Evolutionary conservation across 768 basidiomycete genomes (phyloP).

Genomic region (Hygrocybe coccinea): DNA sequence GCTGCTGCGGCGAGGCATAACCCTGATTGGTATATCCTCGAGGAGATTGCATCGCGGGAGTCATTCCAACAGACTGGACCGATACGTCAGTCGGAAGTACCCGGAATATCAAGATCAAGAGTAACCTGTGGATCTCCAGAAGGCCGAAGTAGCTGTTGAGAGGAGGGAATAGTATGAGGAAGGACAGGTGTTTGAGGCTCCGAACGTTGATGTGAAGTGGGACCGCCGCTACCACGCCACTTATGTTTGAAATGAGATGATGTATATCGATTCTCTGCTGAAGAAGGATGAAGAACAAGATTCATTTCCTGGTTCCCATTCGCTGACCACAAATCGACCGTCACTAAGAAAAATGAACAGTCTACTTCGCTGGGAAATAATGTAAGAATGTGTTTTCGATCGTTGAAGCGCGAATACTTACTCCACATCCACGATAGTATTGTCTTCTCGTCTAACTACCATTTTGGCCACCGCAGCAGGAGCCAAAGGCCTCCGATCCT

Average conservation of each 20-base stretch:
- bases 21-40: conserved; percentile 38
- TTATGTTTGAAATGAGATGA: conserved; percentile 44
- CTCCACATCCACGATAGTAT: conserved; percentile 70
- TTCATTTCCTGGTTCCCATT: conserved; percentile 83
- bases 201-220: conserved; percentile 32
- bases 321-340: conserved; percentile 88
- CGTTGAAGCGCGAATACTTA: conserved; percentile 37
- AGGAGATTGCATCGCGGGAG: conserved; percentile 38
- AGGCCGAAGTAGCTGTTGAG: conserved; percentile 31
- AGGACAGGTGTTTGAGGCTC: conserved; percentile 44
- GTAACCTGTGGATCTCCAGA: conserved; percentile 42
- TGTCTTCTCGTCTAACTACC: conserved; percentile 64
- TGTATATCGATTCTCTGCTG: conserved; percentile 65
- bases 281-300: conserved; percentile 81
- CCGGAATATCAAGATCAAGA: conserved; percentile 3
- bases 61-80: conserved; percentile 26
- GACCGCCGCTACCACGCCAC: conserved; percentile 37
- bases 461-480: conserved; percentile 88
- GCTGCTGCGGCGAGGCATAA: conserved; percentile 44
- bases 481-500: conserved; percentile 90
- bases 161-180: conserved; percentile 42
- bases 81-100: not conserved
- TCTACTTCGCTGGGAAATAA: conserved; percentile 63
- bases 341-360: conserved; percentile 82
- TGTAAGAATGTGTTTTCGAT: conserved; percentile 1